Percentiles rank a stretch among this genome's conserved stretches.
Evolutionary conservation across 441 rosid species (phyloP).

Genomic region (Syzygium malaccense): DNA sequence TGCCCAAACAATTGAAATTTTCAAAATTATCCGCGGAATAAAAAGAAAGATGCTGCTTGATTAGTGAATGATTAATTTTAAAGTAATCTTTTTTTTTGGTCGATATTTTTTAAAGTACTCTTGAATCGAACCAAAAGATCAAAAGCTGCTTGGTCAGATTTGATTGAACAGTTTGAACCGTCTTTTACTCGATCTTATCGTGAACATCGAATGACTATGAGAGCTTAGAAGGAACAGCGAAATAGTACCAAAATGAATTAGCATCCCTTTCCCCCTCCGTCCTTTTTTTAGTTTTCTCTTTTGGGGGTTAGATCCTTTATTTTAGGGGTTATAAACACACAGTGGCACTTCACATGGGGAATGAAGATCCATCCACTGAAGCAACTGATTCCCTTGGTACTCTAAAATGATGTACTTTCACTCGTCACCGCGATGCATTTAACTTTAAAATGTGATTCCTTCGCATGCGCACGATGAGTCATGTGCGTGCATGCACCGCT

Average conservation of each 20-base stretch:
- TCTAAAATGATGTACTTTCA: neutral
- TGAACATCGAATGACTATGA: neutral
- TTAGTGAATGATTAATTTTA: neutral
- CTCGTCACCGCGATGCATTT: neutral
- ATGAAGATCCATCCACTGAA: neutral
- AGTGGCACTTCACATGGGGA: neutral
- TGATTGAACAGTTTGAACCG: neutral
- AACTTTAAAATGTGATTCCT: neutral
- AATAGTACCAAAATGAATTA: neutral
- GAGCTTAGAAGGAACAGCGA: neutral
- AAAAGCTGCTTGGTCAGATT: neutral
- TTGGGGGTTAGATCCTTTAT: neutral
- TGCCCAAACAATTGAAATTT: neutral
- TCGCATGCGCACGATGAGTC: neutral
- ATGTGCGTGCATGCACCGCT: neutral
- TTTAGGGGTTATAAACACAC: neutral
- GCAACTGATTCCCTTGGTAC: neutral
- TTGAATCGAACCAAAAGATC: neutral
- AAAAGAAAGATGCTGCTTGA: neutral
- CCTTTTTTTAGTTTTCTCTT: neutral
- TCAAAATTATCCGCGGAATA: neutral
- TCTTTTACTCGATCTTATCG: neutral
- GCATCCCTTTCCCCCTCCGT: neutral
- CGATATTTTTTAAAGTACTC: neutral
- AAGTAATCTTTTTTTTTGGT: neutral